Base-by-base conservation (phyloP, 164 flowering plant genomes). In the Buxus sempervirens region DNA sequence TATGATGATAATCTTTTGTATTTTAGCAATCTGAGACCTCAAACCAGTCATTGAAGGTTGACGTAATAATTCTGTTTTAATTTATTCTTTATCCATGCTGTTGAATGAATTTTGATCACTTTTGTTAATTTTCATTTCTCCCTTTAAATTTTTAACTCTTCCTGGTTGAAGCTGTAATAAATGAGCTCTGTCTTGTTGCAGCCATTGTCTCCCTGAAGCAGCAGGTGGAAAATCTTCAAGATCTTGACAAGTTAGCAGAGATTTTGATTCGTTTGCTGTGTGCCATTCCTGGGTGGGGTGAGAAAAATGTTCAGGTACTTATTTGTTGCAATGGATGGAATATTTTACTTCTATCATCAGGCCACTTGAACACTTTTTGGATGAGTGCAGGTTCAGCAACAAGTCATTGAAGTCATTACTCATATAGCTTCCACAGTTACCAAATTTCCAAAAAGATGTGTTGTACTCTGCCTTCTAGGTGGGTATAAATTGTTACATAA, bases 221-320 rank as follows among this genome's bases (percentile, higher is more conserved):
- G 69, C 90, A 89, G 67, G 87, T 96, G 67, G 97, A 90, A 76
- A 85, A 81, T 21, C 64, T 89, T 67, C 80, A 82, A 66, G 80
- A 77, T 45, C 84, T 92, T 70, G 86, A 90, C 58, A 76, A 72
- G 66, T 84, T 88, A 8, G 93, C 85, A 45, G 99, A 95, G 79
- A 82, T 92, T 67, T 83, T 95, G 79, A 76, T 87, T 70, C 92
- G 97, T 67, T 76, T 95, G 61, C 81, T 95, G 0, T 92, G 98
- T 80, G 83, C 77, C 60, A 75, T 95, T 74, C 99, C 99, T 81
- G 99, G 99, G 36, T 95, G 99, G 99, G 83, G 76, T 74, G 99
- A 95, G 83, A 95, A 95, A 84, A 95, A 95, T 82, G 98, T 95
- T 71, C 98, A 95, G 98, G 98, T 92, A 77, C 64, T 70, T 60